phyloP scores from a whole-genome alignment of 192 early-diverging fungal species.

The Powellomyces hirtus region DNA sequence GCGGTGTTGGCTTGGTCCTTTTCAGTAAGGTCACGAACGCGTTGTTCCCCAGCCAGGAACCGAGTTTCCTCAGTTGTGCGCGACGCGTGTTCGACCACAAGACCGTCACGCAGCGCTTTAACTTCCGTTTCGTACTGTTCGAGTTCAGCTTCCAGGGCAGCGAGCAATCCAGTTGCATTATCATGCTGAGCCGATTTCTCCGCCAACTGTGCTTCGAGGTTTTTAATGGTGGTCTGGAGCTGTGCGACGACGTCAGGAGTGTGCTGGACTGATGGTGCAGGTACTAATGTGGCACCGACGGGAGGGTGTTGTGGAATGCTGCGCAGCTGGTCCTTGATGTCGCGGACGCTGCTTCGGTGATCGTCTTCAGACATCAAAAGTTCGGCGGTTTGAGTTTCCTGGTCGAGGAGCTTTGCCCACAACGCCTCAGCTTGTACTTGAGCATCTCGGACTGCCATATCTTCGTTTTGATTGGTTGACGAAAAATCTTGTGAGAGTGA shows the following conservation, averaged over 20 bases:
- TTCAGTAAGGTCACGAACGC: not conserved
- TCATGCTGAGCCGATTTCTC: not conserved
- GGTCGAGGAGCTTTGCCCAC: slow-evolving; percentile 15
- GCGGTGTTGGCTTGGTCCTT: not conserved
- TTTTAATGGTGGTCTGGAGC: not conserved
- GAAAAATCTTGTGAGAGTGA: not conserved
- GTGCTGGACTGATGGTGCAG: too few relatives aligned
- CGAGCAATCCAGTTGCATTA: not conserved
- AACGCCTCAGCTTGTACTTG: too few relatives aligned
- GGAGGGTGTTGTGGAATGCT: not conserved
- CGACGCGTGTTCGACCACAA: not conserved
- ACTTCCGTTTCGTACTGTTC: not conserved
- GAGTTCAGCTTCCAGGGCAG: not conserved
- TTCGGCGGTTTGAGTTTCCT: slow-evolving; percentile 13
- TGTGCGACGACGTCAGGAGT: not conserved
- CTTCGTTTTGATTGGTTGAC: too few relatives aligned
- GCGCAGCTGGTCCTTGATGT: not conserved
- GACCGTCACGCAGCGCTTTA: not conserved
- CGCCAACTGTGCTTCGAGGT: not conserved
- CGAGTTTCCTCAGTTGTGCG: not conserved
- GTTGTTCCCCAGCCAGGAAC: not conserved
- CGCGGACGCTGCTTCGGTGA: not conserved
- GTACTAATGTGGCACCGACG: not conserved
- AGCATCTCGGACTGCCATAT: too few relatives aligned
- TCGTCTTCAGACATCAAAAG: slow-evolving; percentile 8